A percentile compares a stretch with the other conserved stretches of the same genome.
Evolutionary conservation across 257 asterid genomes (phyloP).

Genomic region (Solanum sitiens): DNA sequence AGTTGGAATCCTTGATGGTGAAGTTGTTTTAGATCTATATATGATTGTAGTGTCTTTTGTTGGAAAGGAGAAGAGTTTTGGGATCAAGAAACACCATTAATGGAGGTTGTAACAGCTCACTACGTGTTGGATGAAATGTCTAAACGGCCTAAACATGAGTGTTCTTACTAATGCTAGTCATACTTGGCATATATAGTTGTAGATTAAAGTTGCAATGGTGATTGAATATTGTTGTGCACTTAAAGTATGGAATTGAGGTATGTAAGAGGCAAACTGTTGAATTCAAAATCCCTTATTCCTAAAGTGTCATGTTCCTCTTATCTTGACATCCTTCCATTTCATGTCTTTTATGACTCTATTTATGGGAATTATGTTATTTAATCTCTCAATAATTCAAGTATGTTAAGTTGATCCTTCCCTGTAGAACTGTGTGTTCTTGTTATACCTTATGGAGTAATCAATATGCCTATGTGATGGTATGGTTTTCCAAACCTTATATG

Average conservation of each 20-base stretch:
- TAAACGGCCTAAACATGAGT: not conserved
- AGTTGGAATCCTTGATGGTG: not conserved
- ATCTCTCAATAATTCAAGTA: not conserved
- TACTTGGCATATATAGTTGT: not conserved
- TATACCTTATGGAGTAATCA: not conserved
- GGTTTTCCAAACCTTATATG: not conserved
- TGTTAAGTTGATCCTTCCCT: not conserved
- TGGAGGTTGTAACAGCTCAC: not conserved
- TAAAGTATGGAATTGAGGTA: not conserved
- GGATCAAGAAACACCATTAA: not conserved
- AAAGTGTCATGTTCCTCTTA: not conserved
- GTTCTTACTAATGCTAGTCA: not conserved
- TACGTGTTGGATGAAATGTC: not conserved
- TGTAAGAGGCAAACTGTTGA: not conserved
- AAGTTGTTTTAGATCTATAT: not conserved
- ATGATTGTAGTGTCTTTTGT: not conserved
- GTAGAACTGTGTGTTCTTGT: not conserved
- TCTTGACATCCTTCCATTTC: not conserved
- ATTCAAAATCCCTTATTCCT: not conserved
- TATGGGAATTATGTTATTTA: not conserved
- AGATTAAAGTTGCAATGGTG: not conserved
- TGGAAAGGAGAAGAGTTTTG: not conserved
- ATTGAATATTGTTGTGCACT: not conserved
- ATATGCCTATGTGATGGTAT: not conserved
- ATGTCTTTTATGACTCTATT: not conserved